Percentiles rank a stretch among this genome's conserved stretches.
Evolutionary conservation across 352 stramenopile species (phyloP).

Genomic region (Pythium volutum): DNA sequence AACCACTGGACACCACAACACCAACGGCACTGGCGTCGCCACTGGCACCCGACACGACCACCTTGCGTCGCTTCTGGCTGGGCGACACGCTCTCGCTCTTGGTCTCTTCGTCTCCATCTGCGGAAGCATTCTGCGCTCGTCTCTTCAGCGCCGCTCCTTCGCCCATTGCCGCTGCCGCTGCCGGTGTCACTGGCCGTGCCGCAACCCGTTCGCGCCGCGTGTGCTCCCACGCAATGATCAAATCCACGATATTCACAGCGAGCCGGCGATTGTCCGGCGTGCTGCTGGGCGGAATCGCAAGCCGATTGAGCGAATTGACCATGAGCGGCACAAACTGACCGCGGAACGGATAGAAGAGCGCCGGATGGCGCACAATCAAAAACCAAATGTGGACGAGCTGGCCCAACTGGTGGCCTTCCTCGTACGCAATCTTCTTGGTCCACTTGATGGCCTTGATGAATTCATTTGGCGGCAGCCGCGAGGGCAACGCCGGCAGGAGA

Average conservation of each 20-base stretch:
- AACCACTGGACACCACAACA: neutral
- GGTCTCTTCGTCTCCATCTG: constrained; percentile 1
- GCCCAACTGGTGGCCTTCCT: constrained; percentile 94
- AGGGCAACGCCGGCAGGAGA: constrained; percentile 91
- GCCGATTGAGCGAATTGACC: constrained; percentile 93
- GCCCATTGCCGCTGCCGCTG: too few species aligned
- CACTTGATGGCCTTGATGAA: constrained; percentile 97
- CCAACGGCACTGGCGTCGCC: constrained; percentile 5
- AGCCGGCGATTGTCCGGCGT: constrained; percentile 92
- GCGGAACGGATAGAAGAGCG: constrained; percentile 92
- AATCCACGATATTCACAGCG: constrained; percentile 92
- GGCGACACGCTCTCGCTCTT: constrained; percentile 12
- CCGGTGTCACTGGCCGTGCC: constrained; percentile 8
- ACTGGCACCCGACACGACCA: neutral
- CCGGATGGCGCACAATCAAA: constrained; percentile 92
- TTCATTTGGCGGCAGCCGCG: constrained; percentile 87
- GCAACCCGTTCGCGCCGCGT: constrained; percentile 71
- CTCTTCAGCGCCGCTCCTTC: constrained; percentile 12
- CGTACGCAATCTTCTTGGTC: constrained; percentile 97
- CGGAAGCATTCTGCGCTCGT: neutral
- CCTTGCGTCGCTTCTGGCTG: constrained; percentile 18
- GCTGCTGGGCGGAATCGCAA: constrained; percentile 94
- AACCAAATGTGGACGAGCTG: constrained; percentile 98
- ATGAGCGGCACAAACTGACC: constrained; percentile 95
- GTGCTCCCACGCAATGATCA: constrained; percentile 96